phyloP scores from a whole-genome alignment of 2,329 filamentous ascomycete genomes.

The Cladosporium oxysporum region DNA sequence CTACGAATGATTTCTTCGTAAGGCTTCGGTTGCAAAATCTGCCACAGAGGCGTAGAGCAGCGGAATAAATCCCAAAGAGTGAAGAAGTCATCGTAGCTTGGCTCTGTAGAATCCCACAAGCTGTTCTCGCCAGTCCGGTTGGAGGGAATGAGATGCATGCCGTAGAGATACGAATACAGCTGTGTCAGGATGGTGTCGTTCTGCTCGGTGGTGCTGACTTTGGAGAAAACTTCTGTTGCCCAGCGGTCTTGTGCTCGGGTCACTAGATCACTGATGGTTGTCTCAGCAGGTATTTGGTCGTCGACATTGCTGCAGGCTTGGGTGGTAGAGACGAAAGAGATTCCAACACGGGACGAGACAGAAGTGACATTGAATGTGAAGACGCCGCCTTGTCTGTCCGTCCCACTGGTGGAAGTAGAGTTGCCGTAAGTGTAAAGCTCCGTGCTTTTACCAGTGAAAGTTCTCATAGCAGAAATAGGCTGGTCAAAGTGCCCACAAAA shows the following conservation, averaged over 20 bases:
- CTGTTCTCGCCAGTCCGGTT: conserved; percentile 73
- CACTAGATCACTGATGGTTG: conserved; percentile 21
- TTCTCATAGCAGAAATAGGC: conserved; percentile 30
- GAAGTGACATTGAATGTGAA: conserved; percentile 47
- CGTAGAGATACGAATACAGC: conserved; percentile 66
- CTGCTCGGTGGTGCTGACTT: conserved; percentile 48
- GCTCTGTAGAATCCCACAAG: conserved; percentile 62
- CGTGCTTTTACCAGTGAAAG: conserved; percentile 34
- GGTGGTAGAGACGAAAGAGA: conserved; percentile 64
- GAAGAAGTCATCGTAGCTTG: conserved; percentile 72
- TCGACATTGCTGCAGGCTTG: conserved; percentile 63
- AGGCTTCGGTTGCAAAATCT: conserved; percentile 62
- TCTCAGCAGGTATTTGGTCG: conserved; percentile 53
- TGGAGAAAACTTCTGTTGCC: conserved; percentile 62
- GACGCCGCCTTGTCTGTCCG: conserved; percentile 43
- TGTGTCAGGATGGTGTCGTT: conserved; percentile 30
- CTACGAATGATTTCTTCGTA: conserved; percentile 69
- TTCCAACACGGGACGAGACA: conserved; percentile 59
- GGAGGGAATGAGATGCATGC: conserved; percentile 67
- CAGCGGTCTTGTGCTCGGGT: conserved; percentile 53
- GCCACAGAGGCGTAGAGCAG: conserved; percentile 65
- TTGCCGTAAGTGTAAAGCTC: conserved; percentile 37
- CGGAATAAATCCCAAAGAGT: conserved; percentile 70
- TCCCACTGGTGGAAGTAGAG: conserved; percentile 18
- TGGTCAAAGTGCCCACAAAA: conserved; percentile 62